phyloP scores from a whole-genome alignment of 129 eudicot genomes.

The Tagetes patula region DNA sequence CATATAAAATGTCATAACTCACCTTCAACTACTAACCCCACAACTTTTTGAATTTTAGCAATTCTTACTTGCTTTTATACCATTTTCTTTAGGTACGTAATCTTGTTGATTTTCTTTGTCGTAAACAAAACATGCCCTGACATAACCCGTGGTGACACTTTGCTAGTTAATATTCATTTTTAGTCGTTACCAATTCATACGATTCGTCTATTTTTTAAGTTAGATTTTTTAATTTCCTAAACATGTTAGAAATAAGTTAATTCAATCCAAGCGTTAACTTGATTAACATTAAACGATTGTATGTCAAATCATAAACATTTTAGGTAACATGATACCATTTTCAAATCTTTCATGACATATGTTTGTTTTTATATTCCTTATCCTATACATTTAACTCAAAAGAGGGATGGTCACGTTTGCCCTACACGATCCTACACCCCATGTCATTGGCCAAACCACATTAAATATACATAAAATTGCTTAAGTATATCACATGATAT shows the following conservation, averaged over 20 bases:
- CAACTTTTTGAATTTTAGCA: too few species aligned
- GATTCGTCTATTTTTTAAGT: neutral
- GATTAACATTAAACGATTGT: conserved; percentile 7
- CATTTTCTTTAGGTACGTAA: too few species aligned
- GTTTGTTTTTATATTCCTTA: conserved; percentile 1
- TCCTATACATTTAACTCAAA: neutral
- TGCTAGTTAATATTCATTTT: neutral
- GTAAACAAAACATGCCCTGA: too few species aligned
- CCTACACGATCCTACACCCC: conserved; percentile 12
- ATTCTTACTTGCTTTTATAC: too few species aligned
- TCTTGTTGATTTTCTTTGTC: too few species aligned
- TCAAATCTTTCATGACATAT: neutral
- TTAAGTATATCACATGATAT: neutral
- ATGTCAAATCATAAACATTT: conserved; percentile 33
- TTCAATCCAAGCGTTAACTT: conserved; percentile 1
- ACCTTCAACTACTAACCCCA: too few species aligned
- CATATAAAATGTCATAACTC: too few species aligned
- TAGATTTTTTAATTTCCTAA: neutral
- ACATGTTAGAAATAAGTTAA: neutral
- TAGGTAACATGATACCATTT: conserved; percentile 13
- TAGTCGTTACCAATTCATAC: neutral
- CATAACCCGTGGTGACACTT: too few species aligned
- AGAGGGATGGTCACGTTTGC: neutral
- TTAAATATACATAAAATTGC: neutral
- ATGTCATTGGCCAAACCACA: conserved; percentile 24